These are phyloP conservation scores for Colletotrichum magnum DNA, from an alignment of 2,329 filamentous ascomycete genomes.

Conservation along the genomic window DNA sequence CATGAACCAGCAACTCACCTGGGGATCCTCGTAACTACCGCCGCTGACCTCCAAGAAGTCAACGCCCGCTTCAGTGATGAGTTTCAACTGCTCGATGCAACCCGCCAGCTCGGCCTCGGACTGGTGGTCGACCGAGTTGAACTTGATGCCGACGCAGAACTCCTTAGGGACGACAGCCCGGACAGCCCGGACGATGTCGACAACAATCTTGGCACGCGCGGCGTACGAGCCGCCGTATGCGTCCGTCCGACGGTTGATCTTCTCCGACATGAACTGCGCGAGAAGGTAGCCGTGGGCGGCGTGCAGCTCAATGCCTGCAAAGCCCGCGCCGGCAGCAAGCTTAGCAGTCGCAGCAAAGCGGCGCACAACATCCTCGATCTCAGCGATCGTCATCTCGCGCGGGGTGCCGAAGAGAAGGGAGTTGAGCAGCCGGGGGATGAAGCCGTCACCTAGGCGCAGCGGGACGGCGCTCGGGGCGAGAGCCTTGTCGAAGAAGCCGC, in stretches of 20 bases:
- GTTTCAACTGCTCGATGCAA: constrained; percentile 70
- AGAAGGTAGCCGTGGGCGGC: constrained; percentile 71
- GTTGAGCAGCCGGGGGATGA: constrained; percentile 50
- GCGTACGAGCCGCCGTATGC: constrained; percentile 66
- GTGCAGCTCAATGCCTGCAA: constrained; percentile 62
- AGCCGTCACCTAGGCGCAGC: constrained; percentile 56
- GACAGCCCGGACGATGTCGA: constrained; percentile 64
- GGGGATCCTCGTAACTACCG: constrained; percentile 70
- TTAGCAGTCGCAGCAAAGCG: constrained; percentile 68
- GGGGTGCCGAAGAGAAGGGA: constrained; percentile 66
- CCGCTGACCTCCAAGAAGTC: constrained; percentile 80
- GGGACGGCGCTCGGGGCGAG: constrained; percentile 61
- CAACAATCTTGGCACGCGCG: constrained; percentile 64
- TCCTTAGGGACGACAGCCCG: constrained; percentile 51
- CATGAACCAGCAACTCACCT: constrained; percentile 48
- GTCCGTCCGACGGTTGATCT: constrained; percentile 67
- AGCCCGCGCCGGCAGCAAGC: constrained; percentile 60
- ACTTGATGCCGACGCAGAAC: constrained; percentile 68
- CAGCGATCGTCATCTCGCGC: constrained; percentile 66
- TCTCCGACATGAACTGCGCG: constrained; percentile 66
- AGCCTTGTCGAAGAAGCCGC: constrained; percentile 53
- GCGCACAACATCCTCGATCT: constrained; percentile 67
- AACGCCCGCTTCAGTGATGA: constrained; percentile 63
- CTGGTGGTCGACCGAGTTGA: constrained; percentile 72
- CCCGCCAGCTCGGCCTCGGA: constrained; percentile 61